Conservation (phyloP, 495 filamentous ascomycete genomes). For the Penicillium diatomitis region DNA sequence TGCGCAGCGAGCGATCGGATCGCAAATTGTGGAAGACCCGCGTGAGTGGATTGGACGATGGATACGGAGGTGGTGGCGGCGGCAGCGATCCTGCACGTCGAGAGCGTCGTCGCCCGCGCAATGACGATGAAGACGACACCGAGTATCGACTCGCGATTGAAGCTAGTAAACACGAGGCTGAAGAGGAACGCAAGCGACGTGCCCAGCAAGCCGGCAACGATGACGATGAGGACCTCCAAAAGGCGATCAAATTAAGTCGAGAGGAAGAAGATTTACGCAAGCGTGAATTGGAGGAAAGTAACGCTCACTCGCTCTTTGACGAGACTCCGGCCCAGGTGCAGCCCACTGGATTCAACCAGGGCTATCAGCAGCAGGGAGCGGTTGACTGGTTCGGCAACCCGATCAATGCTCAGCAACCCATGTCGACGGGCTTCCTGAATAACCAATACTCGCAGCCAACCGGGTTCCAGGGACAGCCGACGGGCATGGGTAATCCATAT, state of each 20-base stretch:
- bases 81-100: constrained; percentile 29
- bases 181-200: constrained; percentile 73
- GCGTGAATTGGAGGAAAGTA: constrained; percentile 82
- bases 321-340: constrained; percentile 67
- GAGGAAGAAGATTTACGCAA: constrained; percentile 87
- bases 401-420: constrained; percentile 63
- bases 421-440: constrained; percentile 74
- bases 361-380: constrained; percentile 89
- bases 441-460: constrained; percentile 73
- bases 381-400: constrained; percentile 98
- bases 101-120: constrained; percentile 37
- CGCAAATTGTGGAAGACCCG: constrained; percentile 95
- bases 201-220: constrained; percentile 43
- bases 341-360: constrained; percentile 84
- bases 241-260: constrained; percentile 92
- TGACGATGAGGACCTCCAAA: constrained; percentile 82
- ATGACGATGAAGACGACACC: constrained; percentile 75
- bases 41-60: constrained; percentile 87
- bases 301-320: constrained; percentile 81
- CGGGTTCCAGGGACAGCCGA: constrained; percentile 53
- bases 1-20: constrained; percentile 85
- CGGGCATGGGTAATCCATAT: constrained; percentile 60
- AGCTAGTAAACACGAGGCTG: constrained; percentile 91
- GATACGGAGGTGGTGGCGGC: constrained; percentile 28
- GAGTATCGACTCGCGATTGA: constrained; percentile 92